Evolutionary conservation across 2,329 filamentous ascomycete species (phyloP), one percentile per base, ranked within the genome.

Genomic region (Lecanosticta acicola): DNA sequence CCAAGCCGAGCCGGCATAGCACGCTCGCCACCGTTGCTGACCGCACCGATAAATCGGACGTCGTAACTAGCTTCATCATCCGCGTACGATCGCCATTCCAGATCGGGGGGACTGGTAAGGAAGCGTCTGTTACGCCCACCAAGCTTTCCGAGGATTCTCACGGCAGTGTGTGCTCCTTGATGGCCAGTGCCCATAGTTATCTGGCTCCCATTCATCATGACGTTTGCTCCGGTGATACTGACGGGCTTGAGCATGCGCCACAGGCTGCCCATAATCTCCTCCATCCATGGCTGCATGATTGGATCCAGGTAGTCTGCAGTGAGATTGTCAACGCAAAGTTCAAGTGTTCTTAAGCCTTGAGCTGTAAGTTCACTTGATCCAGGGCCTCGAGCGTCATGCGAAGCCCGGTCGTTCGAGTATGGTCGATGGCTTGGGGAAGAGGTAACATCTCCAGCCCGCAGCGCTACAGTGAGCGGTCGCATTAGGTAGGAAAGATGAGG

Each of bases 211-310:
- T 42, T 36, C 19, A 39, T 46, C 19, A 46, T 47, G 20, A 53
- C 43, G 32, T 34, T 53, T 4, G 50, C 43, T 14, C 50, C 49
- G 59, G 86, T 95, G 66, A 98, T 95, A 0, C 93, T 93, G 52
- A 90, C 84, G 5, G 93, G 94, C 59, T 85, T 86, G 34, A 99
- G 76, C 65, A 98, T 94, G 53, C 96, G 90, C 76, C 94, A 98
- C 1, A 99, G 75, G 1, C 91, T 91, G 38, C 89, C 93, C 93
- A 98, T 98, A 36, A 99, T 75, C 63, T 99, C 93, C 59, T 98
- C 91, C 66, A 99, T 97, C 19, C 97, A 94, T 0, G 93, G 94
- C 2, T 91, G 88, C 91, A 98, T 98, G 59, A 99, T 97, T 0
- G 93, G 94, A 59, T 99, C 93, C 11, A 99, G 73, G 62, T 98